Conservation (phyloP, 495 filamentous ascomycete genomes). For the Penicillium canariense region DNA sequence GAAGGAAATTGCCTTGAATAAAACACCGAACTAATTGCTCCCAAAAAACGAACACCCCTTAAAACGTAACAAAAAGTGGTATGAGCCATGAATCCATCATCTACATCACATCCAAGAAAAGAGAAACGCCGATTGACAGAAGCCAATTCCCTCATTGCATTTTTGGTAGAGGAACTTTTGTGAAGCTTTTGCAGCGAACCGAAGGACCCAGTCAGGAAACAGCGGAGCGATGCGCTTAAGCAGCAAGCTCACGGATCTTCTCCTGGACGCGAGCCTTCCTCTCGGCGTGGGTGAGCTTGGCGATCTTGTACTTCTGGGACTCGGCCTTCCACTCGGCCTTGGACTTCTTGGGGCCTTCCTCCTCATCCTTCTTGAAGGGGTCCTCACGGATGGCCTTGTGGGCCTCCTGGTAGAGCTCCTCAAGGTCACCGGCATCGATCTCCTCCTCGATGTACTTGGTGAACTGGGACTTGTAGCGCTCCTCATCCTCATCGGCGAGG, state of each 20-base stretch:
- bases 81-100: slow-evolving; percentile 32
- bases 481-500: slow-evolving; percentile 98
- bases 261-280: slow-evolving; percentile 75
- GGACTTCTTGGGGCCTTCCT: slow-evolving; percentile 76
- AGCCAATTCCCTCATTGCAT: slow-evolving; percentile 28
- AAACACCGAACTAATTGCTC: slow-evolving; percentile 36
- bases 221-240: slow-evolving; percentile 32
- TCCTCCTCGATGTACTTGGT: slow-evolving; percentile 94
- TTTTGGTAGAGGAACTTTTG: slow-evolving; percentile 21
- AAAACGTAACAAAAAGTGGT: slow-evolving; percentile 31
- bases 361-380: slow-evolving; percentile 91
- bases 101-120: slow-evolving; percentile 28
- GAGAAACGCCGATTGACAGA: slow-evolving; percentile 28
- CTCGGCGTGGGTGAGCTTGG: slow-evolving; percentile 78
- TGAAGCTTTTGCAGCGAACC: slow-evolving; percentile 19
- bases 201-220: slow-evolving; percentile 19
- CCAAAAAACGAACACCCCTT: slow-evolving; percentile 16
- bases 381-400: slow-evolving; percentile 98
- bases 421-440: slow-evolving; percentile 91
- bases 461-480: slow-evolving; percentile 99
- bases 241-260: slow-evolving; percentile 70
- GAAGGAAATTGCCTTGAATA: slow-evolving; percentile 32
- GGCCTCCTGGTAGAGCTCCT: slow-evolving; percentile 93
- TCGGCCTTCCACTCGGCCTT: slow-evolving; percentile 98
- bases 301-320: slow-evolving; percentile 78